Conservation (phyloP, 306 rosid genomes). For the Corylus americana region DNA sequence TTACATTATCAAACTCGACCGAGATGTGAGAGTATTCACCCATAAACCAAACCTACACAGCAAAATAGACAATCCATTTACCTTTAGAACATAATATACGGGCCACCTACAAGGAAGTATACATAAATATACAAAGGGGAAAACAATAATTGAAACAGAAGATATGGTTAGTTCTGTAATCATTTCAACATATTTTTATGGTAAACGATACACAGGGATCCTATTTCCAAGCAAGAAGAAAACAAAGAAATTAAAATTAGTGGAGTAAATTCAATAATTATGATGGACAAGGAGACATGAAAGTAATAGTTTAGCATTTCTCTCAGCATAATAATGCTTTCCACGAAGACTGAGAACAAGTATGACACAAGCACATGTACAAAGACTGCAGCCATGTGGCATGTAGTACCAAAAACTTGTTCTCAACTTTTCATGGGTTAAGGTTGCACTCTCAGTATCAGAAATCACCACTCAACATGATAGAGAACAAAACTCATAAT, state of each 20-base stretch:
- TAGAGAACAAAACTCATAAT: too few relatives aligned
- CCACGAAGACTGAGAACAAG: background rate
- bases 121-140: background rate
- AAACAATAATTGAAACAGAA: conserved; percentile 15
- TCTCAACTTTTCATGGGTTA: background rate
- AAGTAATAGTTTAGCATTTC: background rate
- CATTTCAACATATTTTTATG: conserved; percentile 17
- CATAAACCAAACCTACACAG: conserved; percentile 92
- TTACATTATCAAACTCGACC: conserved; percentile 79
- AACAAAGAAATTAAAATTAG: background rate
- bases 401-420: background rate
- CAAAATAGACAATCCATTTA: conserved; percentile 26
- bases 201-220: background rate
- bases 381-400: too few relatives aligned
- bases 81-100: background rate
- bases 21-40: conserved; percentile 87
- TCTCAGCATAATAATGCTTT: background rate
- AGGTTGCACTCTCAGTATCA: too few relatives aligned
- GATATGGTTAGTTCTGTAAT: conserved; percentile 5
- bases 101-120: conserved; percentile 4
- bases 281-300: background rate
- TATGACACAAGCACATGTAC: too few relatives aligned
- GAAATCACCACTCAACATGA: too few relatives aligned
- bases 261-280: background rate
- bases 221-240: conserved; percentile 11